phyloP scores from a whole-genome alignment of 1,139 yeast genomes.

The Blastobotrys aristatus region DNA sequence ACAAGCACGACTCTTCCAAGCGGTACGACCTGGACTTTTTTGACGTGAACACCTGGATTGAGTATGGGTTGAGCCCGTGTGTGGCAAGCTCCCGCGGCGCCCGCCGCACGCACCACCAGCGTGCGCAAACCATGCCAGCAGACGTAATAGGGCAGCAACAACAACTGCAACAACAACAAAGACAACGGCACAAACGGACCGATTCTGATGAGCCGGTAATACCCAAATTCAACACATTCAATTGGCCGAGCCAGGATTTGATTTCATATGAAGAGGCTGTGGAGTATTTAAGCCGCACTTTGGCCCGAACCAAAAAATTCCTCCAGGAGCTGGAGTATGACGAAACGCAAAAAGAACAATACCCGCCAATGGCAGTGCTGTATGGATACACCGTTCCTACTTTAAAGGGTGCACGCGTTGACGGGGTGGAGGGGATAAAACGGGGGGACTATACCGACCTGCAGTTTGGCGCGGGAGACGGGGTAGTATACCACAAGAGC shows the following conservation, averaged over 20 bases:
- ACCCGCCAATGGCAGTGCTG: conserved; percentile 80
- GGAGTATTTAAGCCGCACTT: conserved; percentile 56
- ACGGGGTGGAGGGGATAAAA: conserved; percentile 54
- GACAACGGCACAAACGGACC: not conserved
- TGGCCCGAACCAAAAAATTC: conserved; percentile 56
- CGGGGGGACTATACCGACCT: conserved; percentile 72
- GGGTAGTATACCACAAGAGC: conserved; percentile 81
- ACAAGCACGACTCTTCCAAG: conserved; percentile 49
- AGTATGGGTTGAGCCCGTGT: conserved; percentile 68
- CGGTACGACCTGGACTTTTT: conserved; percentile 68
- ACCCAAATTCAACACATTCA: conserved; percentile 8
- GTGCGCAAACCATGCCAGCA: conserved; percentile 6
- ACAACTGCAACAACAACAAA: not conserved
- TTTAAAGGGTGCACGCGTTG: conserved; percentile 69
- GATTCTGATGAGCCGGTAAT: not conserved
- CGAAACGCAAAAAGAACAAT: conserved; percentile 41
- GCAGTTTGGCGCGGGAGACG: conserved; percentile 88
- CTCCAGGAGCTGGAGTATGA: conserved; percentile 53
- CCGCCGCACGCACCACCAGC: conserved; percentile 13
- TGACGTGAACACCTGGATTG: conserved; percentile 75
- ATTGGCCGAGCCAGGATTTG: conserved; percentile 17
- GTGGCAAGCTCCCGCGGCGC: conserved; percentile 41
- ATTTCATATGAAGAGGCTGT: conserved; percentile 58
- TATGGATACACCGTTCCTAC: conserved; percentile 82
- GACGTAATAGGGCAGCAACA: not conserved